A percentile compares a stretch with the other conserved stretches of the same genome.
Conservation (phyloP, 129 eudicot genomes). For the Logfia minima region DNA sequence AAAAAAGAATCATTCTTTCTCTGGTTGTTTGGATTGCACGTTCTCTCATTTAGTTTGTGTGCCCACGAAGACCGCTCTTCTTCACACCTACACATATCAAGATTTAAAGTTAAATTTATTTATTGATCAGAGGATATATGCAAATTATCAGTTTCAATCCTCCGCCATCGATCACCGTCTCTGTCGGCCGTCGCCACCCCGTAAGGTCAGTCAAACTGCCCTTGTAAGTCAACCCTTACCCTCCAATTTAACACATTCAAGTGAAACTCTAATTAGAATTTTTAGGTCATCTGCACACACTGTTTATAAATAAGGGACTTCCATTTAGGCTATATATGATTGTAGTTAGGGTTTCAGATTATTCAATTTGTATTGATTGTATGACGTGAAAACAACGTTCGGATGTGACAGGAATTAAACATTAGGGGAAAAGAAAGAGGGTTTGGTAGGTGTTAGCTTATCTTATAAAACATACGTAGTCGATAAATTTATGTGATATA, state of each 20-base stretch:
- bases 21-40: too few species aligned
- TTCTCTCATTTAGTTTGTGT: too few species aligned
- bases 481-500: background rate
- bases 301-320: background rate
- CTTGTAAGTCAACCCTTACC: background rate
- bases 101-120: too few species aligned
- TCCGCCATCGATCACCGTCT: conserved; percentile 28
- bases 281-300: background rate
- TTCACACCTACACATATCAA: too few species aligned
- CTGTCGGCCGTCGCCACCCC: conserved; percentile 14
- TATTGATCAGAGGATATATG: too few species aligned
- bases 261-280: background rate
- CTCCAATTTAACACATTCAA: background rate
- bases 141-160: background rate
- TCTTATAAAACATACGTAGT: conserved; percentile 8
- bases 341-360: background rate
- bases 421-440: conserved; percentile 3
- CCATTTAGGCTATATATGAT: background rate
- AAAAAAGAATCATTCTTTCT: background rate
- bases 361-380: background rate
- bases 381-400: background rate
- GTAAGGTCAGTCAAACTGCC: conserved; percentile 18
- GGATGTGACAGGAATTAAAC: too few species aligned
- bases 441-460: conserved; percentile 26
- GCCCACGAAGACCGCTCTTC: too few species aligned